Percentiles rank a stretch among this genome's conserved stretches.
These are phyloP conservation scores for Anthostomella pinea DNA, from an alignment of 2,329 filamentous ascomycete species.

Conservation along the genomic window DNA sequence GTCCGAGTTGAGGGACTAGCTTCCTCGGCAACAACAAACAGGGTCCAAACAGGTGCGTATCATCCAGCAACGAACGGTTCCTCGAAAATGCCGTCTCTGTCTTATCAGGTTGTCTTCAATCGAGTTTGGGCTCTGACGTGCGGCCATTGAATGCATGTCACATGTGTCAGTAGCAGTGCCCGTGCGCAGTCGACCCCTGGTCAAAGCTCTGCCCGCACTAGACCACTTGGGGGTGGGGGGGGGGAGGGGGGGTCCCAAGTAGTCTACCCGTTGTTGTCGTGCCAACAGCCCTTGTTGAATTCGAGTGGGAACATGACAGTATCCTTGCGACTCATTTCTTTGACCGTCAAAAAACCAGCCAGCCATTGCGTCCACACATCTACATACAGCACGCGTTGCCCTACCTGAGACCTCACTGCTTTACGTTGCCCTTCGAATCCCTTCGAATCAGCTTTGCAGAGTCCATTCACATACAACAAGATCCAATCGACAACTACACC, in stretches of 20 bases:
- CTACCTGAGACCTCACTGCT: background rate
- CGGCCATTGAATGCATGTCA: too few relatives aligned
- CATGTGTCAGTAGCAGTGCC: too few relatives aligned
- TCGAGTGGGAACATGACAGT: constrained; percentile 13
- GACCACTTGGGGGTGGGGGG: background rate
- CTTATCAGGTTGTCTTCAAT: too few relatives aligned
- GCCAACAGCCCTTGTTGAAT: constrained; percentile 20
- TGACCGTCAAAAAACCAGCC: constrained; percentile 5
- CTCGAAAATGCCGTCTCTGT: too few relatives aligned
- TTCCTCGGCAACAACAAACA: too few relatives aligned
- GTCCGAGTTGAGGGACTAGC: too few relatives aligned
- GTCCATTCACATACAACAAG: constrained; percentile 4
- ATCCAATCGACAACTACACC: constrained; percentile 6
- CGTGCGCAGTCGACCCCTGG: too few relatives aligned
- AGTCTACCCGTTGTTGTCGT: background rate
- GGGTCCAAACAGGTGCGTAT: too few relatives aligned
- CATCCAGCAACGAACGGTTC: too few relatives aligned
- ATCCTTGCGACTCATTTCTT: constrained; percentile 21
- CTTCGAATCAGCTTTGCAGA: too few relatives aligned
- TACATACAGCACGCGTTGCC: background rate
- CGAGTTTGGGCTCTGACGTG: too few relatives aligned
- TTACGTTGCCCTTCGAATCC: background rate
- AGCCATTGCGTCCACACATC: constrained; percentile 7
- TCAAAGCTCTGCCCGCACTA: too few relatives aligned
- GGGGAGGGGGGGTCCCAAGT: background rate